Percentiles rank a stretch among this genome's conserved stretches.
phyloP scores from a whole-genome alignment of 768 basidiomycete genomes.

The Panaeolus papilionaceus region DNA sequence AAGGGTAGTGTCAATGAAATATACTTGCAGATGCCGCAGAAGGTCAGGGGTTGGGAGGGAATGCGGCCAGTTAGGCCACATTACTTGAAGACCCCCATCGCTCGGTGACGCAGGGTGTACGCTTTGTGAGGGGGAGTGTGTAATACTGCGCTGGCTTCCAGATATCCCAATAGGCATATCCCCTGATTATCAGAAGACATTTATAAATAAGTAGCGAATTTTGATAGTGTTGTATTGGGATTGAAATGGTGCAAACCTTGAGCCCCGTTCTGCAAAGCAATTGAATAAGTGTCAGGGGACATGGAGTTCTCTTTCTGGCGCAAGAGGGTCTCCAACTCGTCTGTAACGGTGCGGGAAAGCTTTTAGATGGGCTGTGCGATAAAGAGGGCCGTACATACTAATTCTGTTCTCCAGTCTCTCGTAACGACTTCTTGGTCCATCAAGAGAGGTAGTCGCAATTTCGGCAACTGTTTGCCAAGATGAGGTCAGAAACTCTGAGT shows the following conservation, averaged over 20 bases:
- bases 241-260: not conserved
- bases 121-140: constrained; percentile 34
- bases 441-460: constrained; percentile 39
- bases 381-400: constrained; percentile 45
- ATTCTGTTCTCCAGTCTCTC: constrained; percentile 74
- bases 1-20: not conserved
- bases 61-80: constrained; percentile 67
- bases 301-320: constrained; percentile 57
- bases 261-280: constrained; percentile 4
- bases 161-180: constrained; percentile 4
- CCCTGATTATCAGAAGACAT: not conserved
- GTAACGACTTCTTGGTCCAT: constrained; percentile 64
- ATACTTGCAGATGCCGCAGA: constrained; percentile 66
- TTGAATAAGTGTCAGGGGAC: constrained; percentile 19
- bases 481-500: not conserved
- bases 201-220: not conserved
- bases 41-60: constrained; percentile 67
- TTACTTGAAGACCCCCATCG: constrained; percentile 43
- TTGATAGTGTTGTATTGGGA: not conserved
- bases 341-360: constrained; percentile 37
- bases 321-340: constrained; percentile 71
- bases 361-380: constrained; percentile 13
- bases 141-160: constrained; percentile 27
- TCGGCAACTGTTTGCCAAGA: constrained; percentile 43
- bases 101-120: constrained; percentile 21